phyloP scores from a whole-genome alignment of 805 yeast genomes.

The Kurtzmaniella cleridarum region DNA sequence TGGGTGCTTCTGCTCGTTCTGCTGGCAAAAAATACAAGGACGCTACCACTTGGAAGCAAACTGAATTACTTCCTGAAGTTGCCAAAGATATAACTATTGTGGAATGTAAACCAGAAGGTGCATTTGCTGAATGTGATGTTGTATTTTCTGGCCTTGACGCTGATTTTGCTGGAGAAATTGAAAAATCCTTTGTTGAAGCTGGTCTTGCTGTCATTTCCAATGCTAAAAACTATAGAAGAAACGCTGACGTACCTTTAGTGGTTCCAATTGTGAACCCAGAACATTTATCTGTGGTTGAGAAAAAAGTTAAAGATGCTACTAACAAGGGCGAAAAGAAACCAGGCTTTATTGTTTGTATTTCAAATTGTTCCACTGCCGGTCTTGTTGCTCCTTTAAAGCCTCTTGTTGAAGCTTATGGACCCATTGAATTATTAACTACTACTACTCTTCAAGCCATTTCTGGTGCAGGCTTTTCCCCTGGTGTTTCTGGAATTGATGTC shows the following conservation, averaged over 20 bases:
- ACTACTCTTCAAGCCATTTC: slow-evolving; percentile 97
- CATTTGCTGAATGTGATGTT: slow-evolving; percentile 84
- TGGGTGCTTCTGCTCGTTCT: slow-evolving; percentile 92
- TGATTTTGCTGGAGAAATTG: slow-evolving; percentile 89
- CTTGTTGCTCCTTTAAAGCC: slow-evolving; percentile 95
- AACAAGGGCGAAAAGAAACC: slow-evolving; percentile 51
- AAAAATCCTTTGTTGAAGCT: slow-evolving; percentile 71
- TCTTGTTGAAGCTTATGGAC: slow-evolving; percentile 85
- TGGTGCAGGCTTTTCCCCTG: slow-evolving; percentile 98
- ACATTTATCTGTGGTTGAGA: slow-evolving; percentile 70
- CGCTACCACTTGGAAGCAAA: slow-evolving; percentile 94
- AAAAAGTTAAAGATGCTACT: slow-evolving; percentile 50
- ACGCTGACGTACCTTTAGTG: slow-evolving; percentile 77
- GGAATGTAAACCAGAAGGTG: slow-evolving; percentile 68
- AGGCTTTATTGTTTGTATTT: slow-evolving; percentile 90
- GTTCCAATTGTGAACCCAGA: slow-evolving; percentile 95
- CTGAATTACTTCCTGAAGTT: slow-evolving; percentile 66
- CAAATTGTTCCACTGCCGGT: slow-evolving; percentile 98
- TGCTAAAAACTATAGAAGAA: slow-evolving; percentile 94
- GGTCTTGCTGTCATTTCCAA: slow-evolving; percentile 87
- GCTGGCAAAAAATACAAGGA: slow-evolving; percentile 85
- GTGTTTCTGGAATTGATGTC: slow-evolving; percentile 92
- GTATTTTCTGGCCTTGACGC: slow-evolving; percentile 94
- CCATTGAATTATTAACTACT: slow-evolving; percentile 77
- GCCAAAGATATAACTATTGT: slow-evolving; percentile 61